Evolutionary conservation across 768 basidiomycete genomes (phyloP).

Genomic region (Hypsizygus marmoreus): DNA sequence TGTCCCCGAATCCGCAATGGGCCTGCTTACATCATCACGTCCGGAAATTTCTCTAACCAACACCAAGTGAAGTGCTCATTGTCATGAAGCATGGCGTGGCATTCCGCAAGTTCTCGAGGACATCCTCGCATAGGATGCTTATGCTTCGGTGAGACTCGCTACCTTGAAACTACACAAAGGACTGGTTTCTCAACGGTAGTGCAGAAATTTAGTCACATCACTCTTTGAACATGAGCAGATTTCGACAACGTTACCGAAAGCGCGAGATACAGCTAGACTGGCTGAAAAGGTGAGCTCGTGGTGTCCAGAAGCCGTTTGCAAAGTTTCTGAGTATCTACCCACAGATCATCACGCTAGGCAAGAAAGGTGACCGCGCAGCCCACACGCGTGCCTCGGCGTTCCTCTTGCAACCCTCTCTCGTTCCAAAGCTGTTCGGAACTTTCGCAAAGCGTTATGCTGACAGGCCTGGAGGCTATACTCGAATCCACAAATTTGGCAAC

Average conservation of each 20-base stretch:
- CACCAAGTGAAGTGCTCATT: background rate
- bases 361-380: constrained; percentile 75
- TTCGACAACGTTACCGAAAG: constrained; percentile 94
- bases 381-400: constrained; percentile 75
- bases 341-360: constrained; percentile 91
- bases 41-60: constrained; percentile 9
- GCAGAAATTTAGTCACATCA: constrained; percentile 91
- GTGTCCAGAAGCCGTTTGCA: background rate
- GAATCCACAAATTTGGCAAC: constrained; percentile 90
- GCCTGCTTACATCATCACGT: constrained; percentile 17
- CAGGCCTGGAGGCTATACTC: constrained; percentile 93
- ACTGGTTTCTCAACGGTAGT: constrained; percentile 10
- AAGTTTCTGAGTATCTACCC: constrained; percentile 10
- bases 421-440: constrained; percentile 83
- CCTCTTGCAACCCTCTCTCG: constrained; percentile 67
- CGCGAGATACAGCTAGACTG: constrained; percentile 85
- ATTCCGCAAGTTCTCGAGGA: constrained; percentile 89
- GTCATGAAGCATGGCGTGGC: constrained; percentile 93
- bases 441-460: constrained; percentile 79
- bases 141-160: constrained; percentile 87
- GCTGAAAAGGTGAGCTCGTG: constrained; percentile 77
- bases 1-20: too few species aligned
- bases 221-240: constrained; percentile 95
- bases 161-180: too few species aligned
- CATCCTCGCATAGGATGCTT: constrained; percentile 88